A percentile compares a stretch with the other conserved stretches of the same genome.
phyloP scores from a whole-genome alignment of 1,284 basidiomycete genomes.

The Cryptococcus jaspeensis region DNA sequence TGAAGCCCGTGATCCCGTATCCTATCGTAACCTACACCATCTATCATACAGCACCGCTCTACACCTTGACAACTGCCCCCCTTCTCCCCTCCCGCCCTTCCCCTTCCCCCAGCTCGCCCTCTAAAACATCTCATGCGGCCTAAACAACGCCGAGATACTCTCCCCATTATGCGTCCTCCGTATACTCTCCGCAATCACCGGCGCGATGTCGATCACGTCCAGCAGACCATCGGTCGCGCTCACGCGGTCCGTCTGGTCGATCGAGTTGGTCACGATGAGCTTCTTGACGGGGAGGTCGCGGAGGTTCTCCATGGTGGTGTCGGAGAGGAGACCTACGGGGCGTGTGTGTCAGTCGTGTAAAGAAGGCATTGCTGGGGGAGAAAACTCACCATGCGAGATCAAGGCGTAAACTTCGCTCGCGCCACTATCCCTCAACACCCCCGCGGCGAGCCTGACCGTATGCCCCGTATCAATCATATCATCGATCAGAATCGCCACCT shows the following conservation, averaged over 20 bases:
- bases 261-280: slow-evolving; percentile 84
- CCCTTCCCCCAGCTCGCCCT: not conserved
- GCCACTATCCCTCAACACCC: slow-evolving; percentile 81
- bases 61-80: not conserved
- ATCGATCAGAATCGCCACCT: slow-evolving; percentile 92
- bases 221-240: slow-evolving; percentile 52
- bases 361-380: not conserved
- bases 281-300: slow-evolving; percentile 76
- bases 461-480: slow-evolving; percentile 97
- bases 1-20: no score
- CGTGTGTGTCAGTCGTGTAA: not conserved
- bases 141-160: slow-evolving; percentile 49
- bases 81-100: not conserved
- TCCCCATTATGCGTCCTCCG: slow-evolving; percentile 90
- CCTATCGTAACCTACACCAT: not conserved
- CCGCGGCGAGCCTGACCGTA: slow-evolving; percentile 81
- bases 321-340: slow-evolving; percentile 73
- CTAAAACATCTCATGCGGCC: slow-evolving; percentile 33
- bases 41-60: slow-evolving; percentile 1
- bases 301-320: slow-evolving; percentile 74
- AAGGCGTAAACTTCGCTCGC: slow-evolving; percentile 85
- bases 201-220: slow-evolving; percentile 74
- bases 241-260: slow-evolving; percentile 63
- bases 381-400: slow-evolving; percentile 77
- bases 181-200: slow-evolving; percentile 92